These are phyloP conservation scores for Syncephalis fuscata DNA, from an alignment of 371 early-diverging fungal genomes.

Conservation along the genomic window DNA sequence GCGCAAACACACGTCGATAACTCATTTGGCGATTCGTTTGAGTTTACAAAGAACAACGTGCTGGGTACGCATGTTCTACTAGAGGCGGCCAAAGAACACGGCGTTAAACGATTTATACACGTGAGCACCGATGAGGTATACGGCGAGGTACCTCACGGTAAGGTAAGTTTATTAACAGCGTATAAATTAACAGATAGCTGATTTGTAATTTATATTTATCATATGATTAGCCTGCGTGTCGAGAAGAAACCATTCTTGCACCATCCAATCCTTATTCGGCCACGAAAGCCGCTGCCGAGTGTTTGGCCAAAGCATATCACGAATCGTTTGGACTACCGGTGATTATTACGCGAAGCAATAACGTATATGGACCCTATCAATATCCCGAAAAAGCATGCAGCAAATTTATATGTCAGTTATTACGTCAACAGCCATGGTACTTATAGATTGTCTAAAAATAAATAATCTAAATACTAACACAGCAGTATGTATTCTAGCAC, in stretches of 20 bases:
- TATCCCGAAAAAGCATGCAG: slow-evolving; percentile 83
- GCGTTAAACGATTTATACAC: slow-evolving; percentile 49
- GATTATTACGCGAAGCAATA: slow-evolving; percentile 72
- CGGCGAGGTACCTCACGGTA: slow-evolving; percentile 46
- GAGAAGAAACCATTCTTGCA: slow-evolving; percentile 47
- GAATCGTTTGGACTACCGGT: slow-evolving; percentile 67
- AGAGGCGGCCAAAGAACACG: slow-evolving; percentile 49
- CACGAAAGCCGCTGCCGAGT: slow-evolving; percentile 81
- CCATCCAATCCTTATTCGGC: slow-evolving; percentile 83
- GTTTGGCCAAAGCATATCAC: slow-evolving; percentile 60
- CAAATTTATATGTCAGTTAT: slow-evolving; percentile 64
- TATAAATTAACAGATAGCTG: too few relatives aligned
- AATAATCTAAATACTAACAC: neutral
- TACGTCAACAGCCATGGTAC: slow-evolving; percentile 37
- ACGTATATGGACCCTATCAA: slow-evolving; percentile 74
- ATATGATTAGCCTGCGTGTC: slow-evolving; percentile 32
- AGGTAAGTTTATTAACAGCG: slow-evolving; percentile 16
- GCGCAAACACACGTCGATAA: slow-evolving; percentile 82
- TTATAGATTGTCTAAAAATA: neutral
- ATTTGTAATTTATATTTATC: too few relatives aligned
- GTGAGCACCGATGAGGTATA: slow-evolving; percentile 83
- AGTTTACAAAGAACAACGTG: slow-evolving; percentile 73
- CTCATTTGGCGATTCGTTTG: slow-evolving; percentile 74
- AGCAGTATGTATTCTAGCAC: slow-evolving; percentile 16
- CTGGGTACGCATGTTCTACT: slow-evolving; percentile 76